Evolutionary conservation across 768 basidiomycete genomes (phyloP).

Genomic region (Lentinula aciculospora): DNA sequence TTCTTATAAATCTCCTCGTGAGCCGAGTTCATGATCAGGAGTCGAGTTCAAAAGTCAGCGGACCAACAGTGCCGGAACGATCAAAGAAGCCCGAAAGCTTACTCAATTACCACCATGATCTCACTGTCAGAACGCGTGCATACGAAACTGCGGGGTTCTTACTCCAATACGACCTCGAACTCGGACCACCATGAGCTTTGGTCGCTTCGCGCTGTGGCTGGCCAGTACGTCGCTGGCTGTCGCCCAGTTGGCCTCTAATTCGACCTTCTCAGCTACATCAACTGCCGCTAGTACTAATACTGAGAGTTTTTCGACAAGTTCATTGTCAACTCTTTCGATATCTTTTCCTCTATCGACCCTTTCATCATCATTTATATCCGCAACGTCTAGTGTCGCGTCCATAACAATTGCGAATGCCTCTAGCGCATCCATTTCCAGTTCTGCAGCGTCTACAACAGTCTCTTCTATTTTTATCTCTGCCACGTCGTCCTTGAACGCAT

Average conservation of each 20-base stretch:
- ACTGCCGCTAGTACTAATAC: not conserved
- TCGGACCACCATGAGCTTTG: not conserved
- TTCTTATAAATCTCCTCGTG: too few species aligned
- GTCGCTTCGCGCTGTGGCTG: slow-evolving; percentile 1
- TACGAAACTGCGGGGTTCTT: not conserved
- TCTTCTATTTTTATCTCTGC: not conserved
- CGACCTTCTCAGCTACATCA: not conserved
- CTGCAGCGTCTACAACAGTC: not conserved
- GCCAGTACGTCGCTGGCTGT: not conserved
- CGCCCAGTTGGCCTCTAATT: not conserved
- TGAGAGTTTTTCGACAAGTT: not conserved
- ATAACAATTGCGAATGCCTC: not conserved
- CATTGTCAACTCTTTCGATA: not conserved
- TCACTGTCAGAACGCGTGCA: not conserved
- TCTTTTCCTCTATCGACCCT: not conserved
- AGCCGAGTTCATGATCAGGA: too few species aligned
- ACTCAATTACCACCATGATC: not conserved
- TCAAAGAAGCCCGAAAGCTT: not conserved
- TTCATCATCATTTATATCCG: not conserved
- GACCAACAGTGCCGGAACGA: not conserved
- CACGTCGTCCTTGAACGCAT: not conserved
- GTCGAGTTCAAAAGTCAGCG: not conserved
- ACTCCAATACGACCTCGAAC: not conserved
- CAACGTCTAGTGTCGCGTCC: not conserved
- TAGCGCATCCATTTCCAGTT: not conserved